Evolutionary conservation across 768 basidiomycete species (phyloP).

Genomic region (Tulasnella sp.): DNA sequence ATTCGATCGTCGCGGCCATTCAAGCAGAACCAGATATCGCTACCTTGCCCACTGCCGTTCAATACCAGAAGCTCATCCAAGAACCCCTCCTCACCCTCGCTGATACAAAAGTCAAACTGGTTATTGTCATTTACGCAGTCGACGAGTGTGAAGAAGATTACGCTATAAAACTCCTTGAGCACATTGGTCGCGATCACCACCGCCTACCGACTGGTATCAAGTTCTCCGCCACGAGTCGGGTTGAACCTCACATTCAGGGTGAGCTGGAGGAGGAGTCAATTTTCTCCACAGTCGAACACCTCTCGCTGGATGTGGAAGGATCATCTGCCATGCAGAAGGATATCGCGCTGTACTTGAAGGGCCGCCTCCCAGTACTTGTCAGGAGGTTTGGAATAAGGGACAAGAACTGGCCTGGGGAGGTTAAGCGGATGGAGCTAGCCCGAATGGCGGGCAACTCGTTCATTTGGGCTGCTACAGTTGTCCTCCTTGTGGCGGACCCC

Average conservation of each 20-base stretch:
- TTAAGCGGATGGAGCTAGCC: too few species aligned
- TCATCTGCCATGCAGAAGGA: too few species aligned
- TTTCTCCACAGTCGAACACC: background rate
- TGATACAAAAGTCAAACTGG: constrained; percentile 11
- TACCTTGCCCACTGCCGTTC: constrained; percentile 16
- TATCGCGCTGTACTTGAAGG: too few species aligned
- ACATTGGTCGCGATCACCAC: constrained; percentile 17
- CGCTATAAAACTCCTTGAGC: constrained; percentile 16
- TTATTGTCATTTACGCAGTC: constrained; percentile 31
- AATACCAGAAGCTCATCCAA: constrained; percentile 19
- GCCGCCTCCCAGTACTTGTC: too few species aligned
- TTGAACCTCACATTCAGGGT: constrained; percentile 23
- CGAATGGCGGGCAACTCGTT: background rate
- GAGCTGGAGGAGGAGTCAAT: background rate
- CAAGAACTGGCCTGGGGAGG: too few species aligned
- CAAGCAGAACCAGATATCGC: background rate
- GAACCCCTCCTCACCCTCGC: constrained; percentile 3
- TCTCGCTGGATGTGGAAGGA: background rate
- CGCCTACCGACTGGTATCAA: constrained; percentile 24
- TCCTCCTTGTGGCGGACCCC: background rate
- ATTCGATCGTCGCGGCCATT: background rate
- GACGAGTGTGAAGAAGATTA: constrained; percentile 23
- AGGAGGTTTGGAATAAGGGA: too few species aligned
- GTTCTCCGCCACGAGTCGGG: constrained; percentile 28
- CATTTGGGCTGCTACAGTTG: background rate